Base-by-base conservation (phyloP, 2,329 filamentous ascomycete genomes). In the Monilinia polystroma region DNA sequence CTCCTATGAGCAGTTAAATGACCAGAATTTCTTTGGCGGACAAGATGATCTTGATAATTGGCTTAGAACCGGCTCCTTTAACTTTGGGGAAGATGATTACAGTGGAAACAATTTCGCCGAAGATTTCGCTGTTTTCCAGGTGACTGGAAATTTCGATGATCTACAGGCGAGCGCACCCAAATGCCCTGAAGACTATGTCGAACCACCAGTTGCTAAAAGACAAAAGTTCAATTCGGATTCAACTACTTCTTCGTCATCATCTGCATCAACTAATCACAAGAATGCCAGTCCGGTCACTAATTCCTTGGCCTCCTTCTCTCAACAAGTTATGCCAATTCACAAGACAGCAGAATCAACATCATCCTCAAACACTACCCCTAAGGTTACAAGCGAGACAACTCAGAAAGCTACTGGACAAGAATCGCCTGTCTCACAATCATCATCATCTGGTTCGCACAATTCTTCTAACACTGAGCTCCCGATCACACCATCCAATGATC, bases 1-100 rank as follows among this genome's bases (percentile, higher is more conserved):
- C 35, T 54, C 64, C 64, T 66, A 43, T 66, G 64, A 66, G 64
- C 64, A 66, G 64, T 66, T 45, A n/a, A 29, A 66, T 60, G 47
- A 47, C 56, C 45, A 66, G 29, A 54, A 43, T 43, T 20, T 32
- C 10, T 16, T 16, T 66, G 64, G 23, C 63, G 26, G 29, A 18
- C 35, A 65, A 65, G 54, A 60, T 47, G 47, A 66, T 53, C 16
- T 49, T 35, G n/a, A 43, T n/a, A 11, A 20, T 11, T 47, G 41
- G 41, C 29, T 23, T 62, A n/a, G 45, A 5, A 43, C 41, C 41
- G 45, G 20, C 18, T 51, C 58, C 26, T 62, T 53, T 16, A 20
- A 54, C 18, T 43, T 53, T 23, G 45, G 29, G 20, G 45, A 59
- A 3, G 26, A 53, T 29, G 18, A 35, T 11, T 23, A n/a, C 8